phyloP scores from a whole-genome alignment of 192 early-diverging fungal genomes.

The Phycomyces nitens region DNA sequence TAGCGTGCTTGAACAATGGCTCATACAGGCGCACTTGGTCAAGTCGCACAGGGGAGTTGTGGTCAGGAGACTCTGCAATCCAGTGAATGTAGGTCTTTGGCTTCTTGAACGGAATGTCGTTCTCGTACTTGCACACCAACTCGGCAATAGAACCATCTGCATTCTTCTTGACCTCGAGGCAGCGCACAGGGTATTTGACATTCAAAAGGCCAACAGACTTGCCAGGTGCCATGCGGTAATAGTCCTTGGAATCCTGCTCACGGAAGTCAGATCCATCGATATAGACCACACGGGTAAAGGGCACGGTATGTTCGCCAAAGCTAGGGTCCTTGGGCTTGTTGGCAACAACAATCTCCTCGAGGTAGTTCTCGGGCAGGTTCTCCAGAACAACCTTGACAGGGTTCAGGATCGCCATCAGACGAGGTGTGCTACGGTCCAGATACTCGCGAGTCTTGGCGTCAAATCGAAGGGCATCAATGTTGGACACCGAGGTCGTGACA shows the following conservation, averaged over 20 bases:
- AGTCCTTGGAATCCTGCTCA: constrained; percentile 87
- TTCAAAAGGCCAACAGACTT: constrained; percentile 94
- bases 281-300: constrained; percentile 90
- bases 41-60: constrained; percentile 78
- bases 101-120: constrained; percentile 59
- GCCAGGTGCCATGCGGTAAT: constrained; percentile 88
- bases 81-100: constrained; percentile 99
- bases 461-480: constrained; percentile 82
- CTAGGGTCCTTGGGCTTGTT: constrained; percentile 87
- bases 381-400: constrained; percentile 87
- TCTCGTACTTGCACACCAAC: constrained; percentile 79
- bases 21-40: constrained; percentile 83
- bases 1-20: constrained; percentile 84
- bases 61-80: constrained; percentile 84
- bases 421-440: constrained; percentile 87
- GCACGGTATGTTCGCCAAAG: constrained; percentile 84
- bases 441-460: constrained; percentile 95
- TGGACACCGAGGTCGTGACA: constrained; percentile 76
- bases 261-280: constrained; percentile 98
- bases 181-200: constrained; percentile 85
- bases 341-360: constrained; percentile 76
- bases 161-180: constrained; percentile 74
- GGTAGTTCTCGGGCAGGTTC: constrained; percentile 82
- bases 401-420: constrained; percentile 86
- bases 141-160: constrained; percentile 78